Base-by-base conservation (phyloP, 768 basidiomycete genomes). In the Boletus vermiculosoides region DNA sequence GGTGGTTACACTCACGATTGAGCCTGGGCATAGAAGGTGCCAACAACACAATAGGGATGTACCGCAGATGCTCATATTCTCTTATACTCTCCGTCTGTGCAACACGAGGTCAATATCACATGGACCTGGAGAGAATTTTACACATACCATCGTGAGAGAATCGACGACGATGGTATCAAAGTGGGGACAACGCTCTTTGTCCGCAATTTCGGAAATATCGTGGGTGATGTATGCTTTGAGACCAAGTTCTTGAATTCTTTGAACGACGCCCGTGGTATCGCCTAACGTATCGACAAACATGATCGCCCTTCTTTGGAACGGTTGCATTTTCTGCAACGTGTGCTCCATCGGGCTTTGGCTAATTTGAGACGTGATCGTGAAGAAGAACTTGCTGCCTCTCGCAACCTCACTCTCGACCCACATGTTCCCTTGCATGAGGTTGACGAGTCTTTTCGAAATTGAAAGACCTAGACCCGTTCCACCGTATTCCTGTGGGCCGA, bases 381-480 rank as follows among this genome's bases (percentile, higher is more conserved):
- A 98, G 84, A 90, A 96, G 83, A 98, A 96, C 73, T 87, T 88
- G 76, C 87, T 91, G 28, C 97, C 97, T 64, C 92, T 89, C 45
- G 89, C 82, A 57, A 96, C 91, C 71, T 96, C 94, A 59, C 88
- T 90, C 74, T 97, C 92, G 22, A 99, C 97, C 97, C 97, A 99
- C 81, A 99, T 92, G 66, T 96, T 92, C 45, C 97, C 97, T 64
- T 92, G 86, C 97, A 99, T 99, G 64, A 99, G 87, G 47, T 87
- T 88, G 18, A 98, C 96, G 23, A 99, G 86, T 1, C 95, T 90
- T 70, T 98, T 98, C 45, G 96, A 98, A 66, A 99, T 98, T 11
- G 95, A 98, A 45, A 98, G 80, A 13, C 96, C 96, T 3, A 99
- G 80, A 66, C 96, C 96, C 0, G 96, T 98, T 40, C 96, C 96